Conservation (phyloP, 495 filamentous ascomycete species). For the Penicillium parvum region DNA sequence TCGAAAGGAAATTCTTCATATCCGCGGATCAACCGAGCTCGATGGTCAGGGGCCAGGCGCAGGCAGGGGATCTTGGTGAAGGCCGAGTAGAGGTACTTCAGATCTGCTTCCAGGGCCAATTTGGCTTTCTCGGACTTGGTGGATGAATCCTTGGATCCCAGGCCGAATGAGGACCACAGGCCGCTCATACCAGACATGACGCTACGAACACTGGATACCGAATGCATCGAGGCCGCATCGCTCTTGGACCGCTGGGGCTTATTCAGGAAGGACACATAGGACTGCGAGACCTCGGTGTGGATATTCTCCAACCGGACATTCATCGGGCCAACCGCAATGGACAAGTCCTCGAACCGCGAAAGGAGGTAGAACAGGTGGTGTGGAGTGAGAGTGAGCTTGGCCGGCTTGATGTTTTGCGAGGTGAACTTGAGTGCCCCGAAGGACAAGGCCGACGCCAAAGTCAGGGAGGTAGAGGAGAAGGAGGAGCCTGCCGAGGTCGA, state of each 20-base stretch:
- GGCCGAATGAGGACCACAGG: slow-evolving; percentile 82
- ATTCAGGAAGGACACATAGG: slow-evolving; percentile 93
- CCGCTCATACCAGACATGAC: slow-evolving; percentile 94
- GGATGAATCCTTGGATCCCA: slow-evolving; percentile 67
- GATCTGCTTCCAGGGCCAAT: slow-evolving; percentile 73
- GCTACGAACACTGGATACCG: slow-evolving; percentile 93
- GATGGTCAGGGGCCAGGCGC: slow-evolving; percentile 81
- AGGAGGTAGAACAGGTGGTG: slow-evolving; percentile 97
- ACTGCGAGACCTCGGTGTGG: slow-evolving; percentile 76
- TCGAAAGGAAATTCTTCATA: slow-evolving; percentile 99
- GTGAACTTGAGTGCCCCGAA: slow-evolving; percentile 79
- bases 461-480: slow-evolving; percentile 64
- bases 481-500: slow-evolving; percentile 51
- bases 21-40: slow-evolving; percentile 79
- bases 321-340: slow-evolving; percentile 89
- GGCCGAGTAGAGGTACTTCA: slow-evolving; percentile 94
- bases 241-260: slow-evolving; percentile 68
- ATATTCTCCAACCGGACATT: slow-evolving; percentile 92
- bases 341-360: slow-evolving; percentile 88
- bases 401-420: slow-evolving; percentile 77
- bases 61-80: slow-evolving; percentile 98
- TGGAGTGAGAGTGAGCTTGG: slow-evolving; percentile 89
- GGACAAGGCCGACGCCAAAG: slow-evolving; percentile 77
- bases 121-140: slow-evolving; percentile 84
- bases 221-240: slow-evolving; percentile 87